Evolutionary conservation across 306 rosid species (phyloP), one percentile per base, ranked within the genome.

Genomic region (Medicago ruthenica): DNA sequence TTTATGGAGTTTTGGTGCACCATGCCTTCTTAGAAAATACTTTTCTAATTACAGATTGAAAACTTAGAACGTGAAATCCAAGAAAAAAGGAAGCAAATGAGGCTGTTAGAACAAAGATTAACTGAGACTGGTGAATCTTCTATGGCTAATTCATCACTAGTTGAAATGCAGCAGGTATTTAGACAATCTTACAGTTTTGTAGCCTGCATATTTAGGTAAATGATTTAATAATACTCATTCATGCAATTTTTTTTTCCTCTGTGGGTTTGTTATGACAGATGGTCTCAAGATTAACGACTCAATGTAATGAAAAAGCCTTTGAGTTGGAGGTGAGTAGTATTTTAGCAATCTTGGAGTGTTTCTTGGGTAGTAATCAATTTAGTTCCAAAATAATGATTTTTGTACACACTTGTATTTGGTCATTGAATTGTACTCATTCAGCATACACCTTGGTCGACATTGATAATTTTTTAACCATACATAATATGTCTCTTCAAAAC

Each of bases 141-240:
- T 10, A 78, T 85, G 82, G 80, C 94, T 45, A 90, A 85, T 77
- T 91, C 96, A 72, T 89, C 98, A 6, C 70, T 89, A 82, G 92
- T 91, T 80, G 98, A 96, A 84, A 90, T 92, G 98, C 99, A 96
- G 86, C 98, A 96, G 97, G 99, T 96, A 87, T 76, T 11, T 45
- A 70, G 72, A 57, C 73, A 31, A 37, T 58, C 44, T 57, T 68
- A 34, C 37, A 37, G 63, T 57, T 63, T 45, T 72, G 78, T 76
- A 55, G 64, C 79, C 45, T 63, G 48, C 60, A 16, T 71, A 48
- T 54, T 68, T 21, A 67, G 78, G 53, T 20, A 73, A 65, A 70
- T 70, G 69, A 41, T 80, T 27, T 3, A 54, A 17, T 21, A 41
- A 73, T 69, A 66, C 16, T 59, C 31, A 73, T 86, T 69, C 70